A percentile compares a stretch with the other conserved stretches of the same genome.
These are phyloP conservation scores for Metschnikowia rubicola DNA, from an alignment of 805 yeast genomes.

Conservation along the genomic window DNA sequence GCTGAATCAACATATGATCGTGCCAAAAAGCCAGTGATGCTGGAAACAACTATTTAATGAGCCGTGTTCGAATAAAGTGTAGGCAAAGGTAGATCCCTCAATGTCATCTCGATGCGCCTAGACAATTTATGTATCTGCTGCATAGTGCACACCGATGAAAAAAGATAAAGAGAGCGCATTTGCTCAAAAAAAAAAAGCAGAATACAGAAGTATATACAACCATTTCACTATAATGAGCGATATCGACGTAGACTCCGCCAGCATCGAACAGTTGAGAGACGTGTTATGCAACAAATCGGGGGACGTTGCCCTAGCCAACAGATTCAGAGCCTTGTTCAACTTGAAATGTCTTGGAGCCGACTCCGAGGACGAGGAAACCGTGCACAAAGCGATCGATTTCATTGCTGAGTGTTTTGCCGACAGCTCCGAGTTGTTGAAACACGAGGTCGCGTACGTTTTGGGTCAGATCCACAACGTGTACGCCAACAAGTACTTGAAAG, in stretches of 20 bases:
- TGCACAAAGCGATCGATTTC: constrained; percentile 68
- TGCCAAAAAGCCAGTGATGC: no score
- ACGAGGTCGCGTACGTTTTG: constrained; percentile 94
- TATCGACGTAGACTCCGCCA: constrained; percentile 39
- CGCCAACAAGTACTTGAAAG: constrained; percentile 73
- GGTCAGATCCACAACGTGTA: constrained; percentile 88
- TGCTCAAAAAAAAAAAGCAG: background rate
- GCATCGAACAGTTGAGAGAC: constrained; percentile 68
- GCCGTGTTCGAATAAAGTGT: no score
- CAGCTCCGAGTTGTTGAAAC: constrained; percentile 86
- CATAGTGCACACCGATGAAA: constrained; percentile 6
- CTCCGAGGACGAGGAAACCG: constrained; percentile 49
- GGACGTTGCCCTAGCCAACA: constrained; percentile 67
- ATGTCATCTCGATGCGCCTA: constrained; percentile 8
- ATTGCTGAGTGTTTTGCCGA: constrained; percentile 82
- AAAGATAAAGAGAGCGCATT: constrained; percentile 11
- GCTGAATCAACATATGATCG: no score
- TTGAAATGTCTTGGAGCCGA: constrained; percentile 84
- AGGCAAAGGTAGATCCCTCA: background rate
- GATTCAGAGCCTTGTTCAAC: constrained; percentile 93
- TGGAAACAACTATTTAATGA: no score
- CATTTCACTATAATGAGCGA: constrained; percentile 24
- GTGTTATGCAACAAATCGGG: constrained; percentile 65
- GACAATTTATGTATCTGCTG: background rate
- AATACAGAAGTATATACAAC: background rate